These are phyloP conservation scores for Sarocladium oryzae DNA, from an alignment of 2,329 filamentous ascomycete genomes.

Conservation along the genomic window DNA sequence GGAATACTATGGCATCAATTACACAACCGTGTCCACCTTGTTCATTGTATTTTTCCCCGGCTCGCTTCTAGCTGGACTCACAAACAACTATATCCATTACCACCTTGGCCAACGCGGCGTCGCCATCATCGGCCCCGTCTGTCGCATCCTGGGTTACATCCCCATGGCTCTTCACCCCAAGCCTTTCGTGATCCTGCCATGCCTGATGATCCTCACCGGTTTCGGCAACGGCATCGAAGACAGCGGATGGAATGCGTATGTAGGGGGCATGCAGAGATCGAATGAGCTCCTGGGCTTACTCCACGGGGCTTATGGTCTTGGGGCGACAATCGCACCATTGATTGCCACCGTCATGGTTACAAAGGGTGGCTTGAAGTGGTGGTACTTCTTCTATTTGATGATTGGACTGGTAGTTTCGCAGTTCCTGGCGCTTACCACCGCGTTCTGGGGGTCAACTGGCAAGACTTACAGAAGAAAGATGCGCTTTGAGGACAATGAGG, in stretches of 20 bases:
- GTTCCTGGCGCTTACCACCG: constrained; percentile 38
- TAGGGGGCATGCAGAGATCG: constrained; percentile 61
- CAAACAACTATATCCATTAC: constrained; percentile 60
- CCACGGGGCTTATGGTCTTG: constrained; percentile 66
- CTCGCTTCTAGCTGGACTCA: constrained; percentile 55
- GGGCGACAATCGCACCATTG: constrained; percentile 62
- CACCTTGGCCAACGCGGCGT: constrained; percentile 64
- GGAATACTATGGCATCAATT: constrained; percentile 53
- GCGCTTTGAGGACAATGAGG: constrained; percentile 14
- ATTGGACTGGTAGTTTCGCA: constrained; percentile 52
- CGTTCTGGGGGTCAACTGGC: constrained; percentile 61
- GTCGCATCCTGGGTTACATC: constrained; percentile 59
- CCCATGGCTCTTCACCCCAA: constrained; percentile 57
- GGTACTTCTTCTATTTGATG: constrained; percentile 71
- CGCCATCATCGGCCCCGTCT: constrained; percentile 56
- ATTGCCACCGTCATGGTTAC: constrained; percentile 69
- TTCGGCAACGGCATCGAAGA: constrained; percentile 67
- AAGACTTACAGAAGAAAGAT: constrained; percentile 40
- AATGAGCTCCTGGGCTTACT: constrained; percentile 70
- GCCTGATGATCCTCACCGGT: constrained; percentile 40
- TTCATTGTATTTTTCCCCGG: constrained; percentile 62
- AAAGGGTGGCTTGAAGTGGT: constrained; percentile 57
- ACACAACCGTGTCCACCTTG: constrained; percentile 57
- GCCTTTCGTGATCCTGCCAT: constrained; percentile 28
- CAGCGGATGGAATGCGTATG: constrained; percentile 52